phyloP scores from a whole-genome alignment of 306 rosid species.

The Prunus davidiana region DNA sequence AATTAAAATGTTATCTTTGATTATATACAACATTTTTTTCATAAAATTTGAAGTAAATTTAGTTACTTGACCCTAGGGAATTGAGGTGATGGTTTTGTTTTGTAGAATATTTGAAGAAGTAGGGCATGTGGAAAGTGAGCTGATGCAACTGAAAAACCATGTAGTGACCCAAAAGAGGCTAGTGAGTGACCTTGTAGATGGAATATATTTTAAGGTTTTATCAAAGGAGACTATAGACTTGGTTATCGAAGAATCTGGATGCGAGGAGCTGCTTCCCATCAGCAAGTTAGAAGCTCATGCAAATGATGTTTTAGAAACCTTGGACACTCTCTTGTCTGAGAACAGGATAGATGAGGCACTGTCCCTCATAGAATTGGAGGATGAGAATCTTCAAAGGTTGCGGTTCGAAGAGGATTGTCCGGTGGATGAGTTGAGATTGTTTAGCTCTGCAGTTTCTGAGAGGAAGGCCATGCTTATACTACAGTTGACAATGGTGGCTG shows the following conservation, averaged over 20 bases:
- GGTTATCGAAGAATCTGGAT: conserved; percentile 24
- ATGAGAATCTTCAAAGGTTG: conserved; percentile 43
- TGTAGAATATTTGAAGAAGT: conserved; percentile 62
- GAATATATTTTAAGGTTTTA: conserved; percentile 41
- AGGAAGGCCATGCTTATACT: conserved; percentile 37
- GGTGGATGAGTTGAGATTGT: conserved; percentile 27
- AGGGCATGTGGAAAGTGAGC: conserved; percentile 48
- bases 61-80: neutral
- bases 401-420: conserved; percentile 32
- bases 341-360: conserved; percentile 62
- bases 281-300: conserved; percentile 44
- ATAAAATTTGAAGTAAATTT: neutral
- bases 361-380: conserved; percentile 44
- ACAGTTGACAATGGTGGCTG: conserved; percentile 38
- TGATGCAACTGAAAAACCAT: conserved; percentile 55
- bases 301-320: conserved; percentile 44
- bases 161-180: conserved; percentile 48
- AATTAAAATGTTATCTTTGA: neutral
- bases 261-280: conserved; percentile 17
- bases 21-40: neutral
- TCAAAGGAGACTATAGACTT: conserved; percentile 31
- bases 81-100: conserved; percentile 1
- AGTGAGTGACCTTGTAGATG: conserved; percentile 46
- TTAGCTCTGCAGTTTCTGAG: conserved; percentile 45
- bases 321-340: conserved; percentile 61